Base-by-base conservation (phyloP, 345 rosid species). In the Cardamine chenopodiifolia region DNA sequence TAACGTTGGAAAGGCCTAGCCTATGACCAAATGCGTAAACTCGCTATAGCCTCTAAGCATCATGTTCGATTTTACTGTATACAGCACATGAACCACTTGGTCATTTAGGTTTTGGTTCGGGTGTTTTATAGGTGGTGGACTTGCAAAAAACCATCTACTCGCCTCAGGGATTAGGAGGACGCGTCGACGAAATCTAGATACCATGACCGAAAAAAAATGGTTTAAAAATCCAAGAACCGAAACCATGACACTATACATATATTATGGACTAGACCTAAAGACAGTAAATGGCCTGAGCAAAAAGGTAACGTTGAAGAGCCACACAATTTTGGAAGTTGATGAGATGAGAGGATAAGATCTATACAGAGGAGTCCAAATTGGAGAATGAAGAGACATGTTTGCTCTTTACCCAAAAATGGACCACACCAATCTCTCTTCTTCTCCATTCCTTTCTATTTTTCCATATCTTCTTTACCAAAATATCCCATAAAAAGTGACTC, bases 351-450 rank as follows among this genome's bases (percentile, higher is more conserved):
- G 75, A 76, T 76, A 76, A 76, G 80, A 69, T 53, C 9, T 62
- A 29, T 68, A 50, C 74, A 76, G 74, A 76, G 68, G 22, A 61
- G 17, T 62, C 79, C 70, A 76, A 69, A 76, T 40, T 53, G 52
- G 74, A 26, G 58, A 62, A 68, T 22, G 48, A 75, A 28, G 74
- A 75, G 49, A 75, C 74, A 75, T 68, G 55, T 53, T 62, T 75
- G 68, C 74, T 75, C 74, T 70, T 62, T 70, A 70, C 71, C 35
- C 75, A n/a, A 69, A 75, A 23, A 11, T 76, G 75, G 75, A 29
- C 80, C 75, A 62, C 71, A 62, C 72, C 54, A 19, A 49, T 68
- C 60, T 66, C 26, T 40, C 1, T 49, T 57, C 79, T 60, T 58
- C 72, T 57, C 68, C 62, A 50, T 37, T 66, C 62, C 60, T 74